Conservation (phyloP, 2,329 filamentous ascomycete species). For the Xylaria sp. region DNA sequence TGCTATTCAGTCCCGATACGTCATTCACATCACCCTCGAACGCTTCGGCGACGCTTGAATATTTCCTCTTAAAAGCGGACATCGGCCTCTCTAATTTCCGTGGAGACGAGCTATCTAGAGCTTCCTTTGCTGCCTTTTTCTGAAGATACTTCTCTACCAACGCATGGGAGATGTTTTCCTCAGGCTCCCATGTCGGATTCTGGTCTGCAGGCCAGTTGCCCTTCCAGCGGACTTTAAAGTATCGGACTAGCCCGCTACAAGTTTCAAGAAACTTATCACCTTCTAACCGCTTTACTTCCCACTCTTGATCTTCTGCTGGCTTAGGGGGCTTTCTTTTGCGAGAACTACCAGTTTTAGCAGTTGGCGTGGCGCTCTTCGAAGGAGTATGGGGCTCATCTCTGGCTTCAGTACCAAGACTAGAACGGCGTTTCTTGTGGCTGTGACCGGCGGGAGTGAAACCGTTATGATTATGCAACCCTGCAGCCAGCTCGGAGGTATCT, state of each 20-base stretch:
- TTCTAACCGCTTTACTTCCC: conserved; percentile 59
- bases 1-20: conserved; percentile 8
- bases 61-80: conserved; percentile 44
- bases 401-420: background rate
- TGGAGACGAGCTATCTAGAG: background rate
- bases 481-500: background rate
- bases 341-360: conserved; percentile 11
- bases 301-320: conserved; percentile 47
- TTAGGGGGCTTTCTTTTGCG: conserved; percentile 40
- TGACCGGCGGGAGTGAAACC: conserved; percentile 47
- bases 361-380: conserved; percentile 10
- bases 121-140: conserved; percentile 43
- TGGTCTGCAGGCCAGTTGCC: conserved; percentile 66
- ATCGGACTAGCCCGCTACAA: conserved; percentile 52
- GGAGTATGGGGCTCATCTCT: background rate
- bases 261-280: conserved; percentile 54
- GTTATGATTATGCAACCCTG: conserved; percentile 7
- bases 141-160: conserved; percentile 58
- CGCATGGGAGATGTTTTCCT: conserved; percentile 58
- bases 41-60: conserved; percentile 52
- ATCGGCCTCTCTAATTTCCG: conserved; percentile 1
- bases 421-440: conserved; percentile 37
- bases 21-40: conserved; percentile 45
- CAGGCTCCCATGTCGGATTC: conserved; percentile 69
- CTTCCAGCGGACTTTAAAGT: conserved; percentile 66